Conservation (phyloP, 495 filamentous ascomycete species). For the Terfezia boudieri region DNA sequence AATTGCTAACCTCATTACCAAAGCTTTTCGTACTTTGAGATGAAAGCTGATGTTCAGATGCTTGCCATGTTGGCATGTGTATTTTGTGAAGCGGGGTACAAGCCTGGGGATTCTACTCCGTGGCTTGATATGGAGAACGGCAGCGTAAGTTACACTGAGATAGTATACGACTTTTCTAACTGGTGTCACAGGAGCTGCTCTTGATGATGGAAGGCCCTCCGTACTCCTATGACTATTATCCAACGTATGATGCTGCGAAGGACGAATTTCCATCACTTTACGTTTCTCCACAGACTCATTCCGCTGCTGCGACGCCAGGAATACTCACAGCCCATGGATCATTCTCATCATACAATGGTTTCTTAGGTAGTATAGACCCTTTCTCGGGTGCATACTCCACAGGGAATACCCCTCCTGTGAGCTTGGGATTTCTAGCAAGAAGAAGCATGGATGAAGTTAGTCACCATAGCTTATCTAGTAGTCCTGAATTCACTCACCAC, state of each 20-base stretch:
- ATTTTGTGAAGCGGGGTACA: conserved; percentile 37
- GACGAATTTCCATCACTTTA: conserved; percentile 19
- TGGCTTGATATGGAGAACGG: not conserved
- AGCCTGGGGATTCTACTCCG: conserved; percentile 11
- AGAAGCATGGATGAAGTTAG: not conserved
- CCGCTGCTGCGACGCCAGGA: conserved; percentile 33
- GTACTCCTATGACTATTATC: conserved; percentile 46
- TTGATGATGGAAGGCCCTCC: conserved; percentile 42
- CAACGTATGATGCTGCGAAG: conserved; percentile 35
- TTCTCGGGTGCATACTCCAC: conserved; percentile 20
- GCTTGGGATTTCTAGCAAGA: not conserved
- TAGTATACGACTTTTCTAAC: not conserved
- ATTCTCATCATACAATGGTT: conserved; percentile 35
- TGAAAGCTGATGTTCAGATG: conserved; percentile 70
- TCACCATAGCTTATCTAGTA: not conserved
- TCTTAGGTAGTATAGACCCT: conserved; percentile 45
- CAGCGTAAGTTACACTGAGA: not conserved
- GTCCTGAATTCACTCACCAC: not conserved
- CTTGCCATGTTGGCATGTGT: conserved; percentile 85
- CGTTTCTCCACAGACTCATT: conserved; percentile 15
- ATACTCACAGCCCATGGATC: conserved; percentile 28
- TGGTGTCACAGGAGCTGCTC: conserved; percentile 29
- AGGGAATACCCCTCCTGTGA: conserved; percentile 3
- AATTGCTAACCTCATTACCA: not conserved
- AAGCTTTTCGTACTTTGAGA: conserved; percentile 53